Evolutionary conservation across 2,329 filamentous ascomycete species (phyloP), one percentile per base, ranked within the genome.

Genomic region (Fusarium albosuccineum): DNA sequence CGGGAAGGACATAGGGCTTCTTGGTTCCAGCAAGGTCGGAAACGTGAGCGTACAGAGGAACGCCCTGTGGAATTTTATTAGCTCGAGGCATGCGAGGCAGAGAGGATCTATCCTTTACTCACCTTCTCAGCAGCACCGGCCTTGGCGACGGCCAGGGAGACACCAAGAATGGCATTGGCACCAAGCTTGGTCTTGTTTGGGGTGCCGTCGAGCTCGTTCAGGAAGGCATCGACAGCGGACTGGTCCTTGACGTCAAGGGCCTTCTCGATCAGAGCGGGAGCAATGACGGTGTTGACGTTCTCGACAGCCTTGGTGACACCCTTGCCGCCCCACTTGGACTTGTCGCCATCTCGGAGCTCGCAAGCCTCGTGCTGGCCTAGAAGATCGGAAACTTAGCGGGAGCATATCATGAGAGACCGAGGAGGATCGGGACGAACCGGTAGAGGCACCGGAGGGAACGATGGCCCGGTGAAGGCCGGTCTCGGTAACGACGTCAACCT

Each of bases 381-480:
- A 66, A 49, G 49, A 55, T 74, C 58, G 67, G 70, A 78, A 76
- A 75, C 70, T 71, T 72, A 69, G 60, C 65, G 70, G 70, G 58
- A 64, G 57, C 64, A 68, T 57, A 22, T 57, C 44, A 65, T 16
- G 60, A 62, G 49, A 59, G 62, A 44, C 66, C 55, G 64, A 57
- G 57, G 63, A 64, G 58, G 65, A 52, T 77, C 73, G 74, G 70
- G 62, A 79, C 90, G 79, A 81, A 94, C 92, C 94, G 77, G 94
- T 97, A 76, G 95, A 97, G 77, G 95, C 95, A 82, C 95, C 95
- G 72, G 94, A 97, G 77, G 95, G 95, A 69, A 98, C 95, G 80
- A 97, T 97, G 81, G 95, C 94, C 79, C 95, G 94, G 90, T 97
- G 94, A 70, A 98, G 91, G 79, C 95, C 95, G 76, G 92, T 97